Evolutionary conservation across 768 basidiomycete genomes (phyloP).

Genomic region (Lanmaoa pseudosensibilis): DNA sequence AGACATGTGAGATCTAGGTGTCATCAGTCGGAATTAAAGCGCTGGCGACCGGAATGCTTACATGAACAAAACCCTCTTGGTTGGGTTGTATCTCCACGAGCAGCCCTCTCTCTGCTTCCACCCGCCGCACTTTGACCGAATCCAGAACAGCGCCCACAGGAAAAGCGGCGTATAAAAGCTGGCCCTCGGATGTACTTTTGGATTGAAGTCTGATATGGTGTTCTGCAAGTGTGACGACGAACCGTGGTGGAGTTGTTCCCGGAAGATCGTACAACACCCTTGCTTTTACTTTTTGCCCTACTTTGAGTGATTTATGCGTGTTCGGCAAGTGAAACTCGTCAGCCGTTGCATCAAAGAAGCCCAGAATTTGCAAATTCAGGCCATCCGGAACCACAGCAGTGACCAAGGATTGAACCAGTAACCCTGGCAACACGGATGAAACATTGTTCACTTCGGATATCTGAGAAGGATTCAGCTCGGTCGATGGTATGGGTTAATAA

Average conservation of each 20-base stretch:
- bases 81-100: constrained; percentile 63
- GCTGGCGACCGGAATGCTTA: constrained; percentile 40
- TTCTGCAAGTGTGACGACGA: constrained; percentile 73
- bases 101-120: constrained; percentile 83
- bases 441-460: constrained; percentile 77
- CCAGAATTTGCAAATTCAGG: constrained; percentile 84
- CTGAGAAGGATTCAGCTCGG: constrained; percentile 35
- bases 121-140: constrained; percentile 65
- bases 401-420: constrained; percentile 77
- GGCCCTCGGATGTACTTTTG: constrained; percentile 34
- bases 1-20: constrained; percentile 85
- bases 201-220: constrained; percentile 63
- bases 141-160: constrained; percentile 76
- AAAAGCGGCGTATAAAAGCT: constrained; percentile 53
- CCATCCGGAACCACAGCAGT: constrained; percentile 74
- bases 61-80: constrained; percentile 83
- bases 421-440: constrained; percentile 82
- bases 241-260: constrained; percentile 68
- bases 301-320: constrained; percentile 47
- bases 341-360: constrained; percentile 89
- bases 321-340: constrained; percentile 73
- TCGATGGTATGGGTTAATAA: not conserved
- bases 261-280: constrained; percentile 82
- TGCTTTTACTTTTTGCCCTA: constrained; percentile 78
- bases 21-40: constrained; percentile 1